These are phyloP conservation scores for Boletus pseudo-olivaceus DNA, from an alignment of 768 basidiomycete species.

Conservation along the genomic window DNA sequence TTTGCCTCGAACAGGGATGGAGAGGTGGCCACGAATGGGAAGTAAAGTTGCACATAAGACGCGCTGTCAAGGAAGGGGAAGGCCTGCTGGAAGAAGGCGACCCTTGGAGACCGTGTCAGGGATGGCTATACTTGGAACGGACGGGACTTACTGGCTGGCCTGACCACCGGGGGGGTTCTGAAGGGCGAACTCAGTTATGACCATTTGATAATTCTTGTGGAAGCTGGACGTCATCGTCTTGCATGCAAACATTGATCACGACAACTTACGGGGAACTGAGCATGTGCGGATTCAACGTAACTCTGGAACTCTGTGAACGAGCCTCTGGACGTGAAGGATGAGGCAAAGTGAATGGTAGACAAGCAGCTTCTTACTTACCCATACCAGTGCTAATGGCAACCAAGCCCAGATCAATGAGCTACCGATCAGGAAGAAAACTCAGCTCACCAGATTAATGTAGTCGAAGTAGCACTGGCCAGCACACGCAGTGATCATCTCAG, in stretches of 20 bases:
- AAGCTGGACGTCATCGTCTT: constrained; percentile 1
- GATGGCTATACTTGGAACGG: not conserved
- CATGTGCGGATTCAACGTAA: constrained; percentile 25
- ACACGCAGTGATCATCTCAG: constrained; percentile 34
- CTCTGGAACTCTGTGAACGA: constrained; percentile 29
- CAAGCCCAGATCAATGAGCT: not conserved
- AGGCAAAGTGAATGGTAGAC: not conserved
- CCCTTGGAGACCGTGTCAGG: constrained; percentile 16
- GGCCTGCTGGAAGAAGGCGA: constrained; percentile 33
- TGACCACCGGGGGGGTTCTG: constrained; percentile 30
- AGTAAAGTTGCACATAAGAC: constrained; percentile 33
- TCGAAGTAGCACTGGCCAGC: constrained; percentile 34
- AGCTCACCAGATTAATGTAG: constrained; percentile 33
- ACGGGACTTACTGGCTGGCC: constrained; percentile 25
- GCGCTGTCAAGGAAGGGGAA: constrained; percentile 34
- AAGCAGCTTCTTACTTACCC: constrained; percentile 16
- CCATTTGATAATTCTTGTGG: constrained; percentile 21
- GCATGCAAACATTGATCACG: too few relatives aligned
- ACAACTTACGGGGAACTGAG: constrained; percentile 26
- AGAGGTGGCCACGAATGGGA: constrained; percentile 36
- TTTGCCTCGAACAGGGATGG: constrained; percentile 24
- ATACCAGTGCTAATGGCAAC: constrained; percentile 26
- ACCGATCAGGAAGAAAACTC: not conserved
- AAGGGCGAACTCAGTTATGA: constrained; percentile 34
- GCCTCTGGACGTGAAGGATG: constrained; percentile 12